Conservation (phyloP, 2,329 filamentous ascomycete genomes). For the Trichoderma brevicompactum region DNA sequence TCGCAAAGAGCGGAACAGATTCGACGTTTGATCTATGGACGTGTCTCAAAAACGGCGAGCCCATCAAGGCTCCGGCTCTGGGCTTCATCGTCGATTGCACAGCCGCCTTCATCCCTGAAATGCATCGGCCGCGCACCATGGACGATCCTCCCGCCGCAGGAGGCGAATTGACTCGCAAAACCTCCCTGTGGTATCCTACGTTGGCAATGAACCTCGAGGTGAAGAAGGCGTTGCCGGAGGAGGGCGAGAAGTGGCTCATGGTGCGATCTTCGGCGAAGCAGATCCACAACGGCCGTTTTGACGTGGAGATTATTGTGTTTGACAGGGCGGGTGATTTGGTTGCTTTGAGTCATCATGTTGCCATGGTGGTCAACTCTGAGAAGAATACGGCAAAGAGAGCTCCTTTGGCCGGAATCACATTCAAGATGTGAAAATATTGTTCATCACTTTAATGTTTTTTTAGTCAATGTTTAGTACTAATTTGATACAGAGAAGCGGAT, state of each 20-base stretch:
- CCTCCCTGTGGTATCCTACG: constrained; percentile 74
- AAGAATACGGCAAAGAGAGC: constrained; percentile 31
- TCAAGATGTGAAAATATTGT: background rate
- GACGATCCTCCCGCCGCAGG: constrained; percentile 32
- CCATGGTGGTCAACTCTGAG: constrained; percentile 38
- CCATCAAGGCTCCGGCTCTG: constrained; percentile 66
- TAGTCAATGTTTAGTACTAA: too few relatives aligned
- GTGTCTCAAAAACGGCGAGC: constrained; percentile 60
- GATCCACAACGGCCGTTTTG: constrained; percentile 72
- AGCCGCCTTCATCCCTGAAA: constrained; percentile 69
- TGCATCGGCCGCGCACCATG: constrained; percentile 42
- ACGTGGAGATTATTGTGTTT: constrained; percentile 71
- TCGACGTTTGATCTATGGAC: constrained; percentile 57
- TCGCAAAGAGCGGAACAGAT: constrained; percentile 20
- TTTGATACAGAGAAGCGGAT: too few relatives aligned
- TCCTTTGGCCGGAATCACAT: background rate
- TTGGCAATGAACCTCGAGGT: constrained; percentile 75
- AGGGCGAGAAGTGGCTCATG: constrained; percentile 75
- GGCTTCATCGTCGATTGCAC: constrained; percentile 68
- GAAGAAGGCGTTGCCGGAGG: constrained; percentile 70
- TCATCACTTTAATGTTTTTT: too few relatives aligned
- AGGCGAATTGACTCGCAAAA: constrained; percentile 35
- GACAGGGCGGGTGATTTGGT: constrained; percentile 49
- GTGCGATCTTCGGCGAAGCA: constrained; percentile 66
- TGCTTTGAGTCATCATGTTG: constrained; percentile 40